phyloP scores from a whole-genome alignment of 495 filamentous ascomycete species.

The Annulohypoxylon nitens region DNA sequence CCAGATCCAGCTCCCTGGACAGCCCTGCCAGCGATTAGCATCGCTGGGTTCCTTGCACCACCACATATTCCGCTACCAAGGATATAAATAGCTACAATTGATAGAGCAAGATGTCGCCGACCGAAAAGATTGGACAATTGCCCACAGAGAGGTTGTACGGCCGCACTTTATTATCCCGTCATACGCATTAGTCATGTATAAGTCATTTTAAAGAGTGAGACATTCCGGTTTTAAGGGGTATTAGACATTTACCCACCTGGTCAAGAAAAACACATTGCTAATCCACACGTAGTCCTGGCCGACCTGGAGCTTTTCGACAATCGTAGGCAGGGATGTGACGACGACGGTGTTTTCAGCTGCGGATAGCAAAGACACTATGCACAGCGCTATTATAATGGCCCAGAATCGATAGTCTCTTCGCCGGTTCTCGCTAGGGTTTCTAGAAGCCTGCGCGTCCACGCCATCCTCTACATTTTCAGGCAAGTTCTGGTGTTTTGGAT shows the following conservation, averaged over 20 bases:
- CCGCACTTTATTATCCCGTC: constrained; percentile 6
- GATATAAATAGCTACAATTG: constrained; percentile 56
- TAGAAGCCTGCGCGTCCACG: neutral
- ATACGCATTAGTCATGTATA: constrained; percentile 1
- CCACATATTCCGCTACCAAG: constrained; percentile 61
- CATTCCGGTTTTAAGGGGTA: neutral
- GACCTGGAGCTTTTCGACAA: constrained; percentile 48
- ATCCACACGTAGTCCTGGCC: constrained; percentile 66
- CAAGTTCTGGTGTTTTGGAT: constrained; percentile 1
- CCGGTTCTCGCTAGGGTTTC: neutral
- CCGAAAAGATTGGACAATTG: constrained; percentile 67
- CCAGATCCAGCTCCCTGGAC: constrained; percentile 87
- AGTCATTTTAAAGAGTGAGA: constrained; percentile 45
- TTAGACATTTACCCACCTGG: constrained; percentile 62
- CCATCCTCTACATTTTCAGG: neutral
- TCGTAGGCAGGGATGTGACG: constrained; percentile 62
- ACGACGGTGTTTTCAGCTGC: constrained; percentile 66
- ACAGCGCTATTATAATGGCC: constrained; percentile 56
- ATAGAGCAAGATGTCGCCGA: constrained; percentile 60
- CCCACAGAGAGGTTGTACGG: constrained; percentile 53
- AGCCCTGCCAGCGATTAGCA: constrained; percentile 80
- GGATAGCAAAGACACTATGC: constrained; percentile 56
- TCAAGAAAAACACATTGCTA: constrained; percentile 75
- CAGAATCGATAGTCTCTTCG: constrained; percentile 51
- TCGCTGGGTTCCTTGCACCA: constrained; percentile 53